These are phyloP conservation scores for Pseudopithomyces maydicus DNA, from an alignment of 2,329 filamentous ascomycete genomes.

Conservation along the genomic window DNA sequence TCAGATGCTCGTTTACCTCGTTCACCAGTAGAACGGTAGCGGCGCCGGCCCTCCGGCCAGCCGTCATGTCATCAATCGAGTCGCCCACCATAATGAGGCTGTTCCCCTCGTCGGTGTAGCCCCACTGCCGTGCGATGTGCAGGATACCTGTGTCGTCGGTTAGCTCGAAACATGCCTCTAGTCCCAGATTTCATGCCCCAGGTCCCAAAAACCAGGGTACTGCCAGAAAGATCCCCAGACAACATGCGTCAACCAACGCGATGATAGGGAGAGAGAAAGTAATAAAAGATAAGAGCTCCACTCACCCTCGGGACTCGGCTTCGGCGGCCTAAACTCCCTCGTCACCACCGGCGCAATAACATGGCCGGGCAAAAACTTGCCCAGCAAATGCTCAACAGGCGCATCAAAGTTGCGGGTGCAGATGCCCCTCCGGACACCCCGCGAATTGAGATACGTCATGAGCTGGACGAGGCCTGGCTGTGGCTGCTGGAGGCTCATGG, in stretches of 20 bases:
- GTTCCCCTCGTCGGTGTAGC: slow-evolving; percentile 48
- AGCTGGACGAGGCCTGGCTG: slow-evolving; percentile 79
- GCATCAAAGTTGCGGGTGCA: slow-evolving; percentile 90
- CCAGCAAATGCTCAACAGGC: slow-evolving; percentile 75
- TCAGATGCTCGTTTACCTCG: slow-evolving; percentile 74
- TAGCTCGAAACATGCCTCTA: too few species aligned
- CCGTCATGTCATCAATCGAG: slow-evolving; percentile 90
- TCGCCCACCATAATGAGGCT: slow-evolving; percentile 61
- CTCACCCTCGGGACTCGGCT: slow-evolving; percentile 72
- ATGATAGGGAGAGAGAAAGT: too few species aligned
- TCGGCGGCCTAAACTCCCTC: slow-evolving; percentile 79
- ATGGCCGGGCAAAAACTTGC: slow-evolving; percentile 68
- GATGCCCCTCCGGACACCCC: slow-evolving; percentile 75
- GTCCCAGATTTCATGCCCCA: too few species aligned
- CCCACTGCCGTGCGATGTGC: slow-evolving; percentile 82
- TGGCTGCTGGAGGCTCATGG: slow-evolving; percentile 79
- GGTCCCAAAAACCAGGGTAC: too few species aligned
- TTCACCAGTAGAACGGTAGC: slow-evolving; percentile 89
- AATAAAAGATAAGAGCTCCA: too few species aligned
- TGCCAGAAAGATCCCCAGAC: too few species aligned
- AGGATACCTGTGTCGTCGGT: slow-evolving; percentile 67
- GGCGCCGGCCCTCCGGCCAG: slow-evolving; percentile 80
- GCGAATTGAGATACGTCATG: slow-evolving; percentile 79
- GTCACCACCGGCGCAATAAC: slow-evolving; percentile 82
- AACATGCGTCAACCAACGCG: too few species aligned